A percentile compares a stretch with the other conserved stretches of the same genome.
Conservation (phyloP, 441 rosid species). For the Arabidopsis hybrid region DNA sequence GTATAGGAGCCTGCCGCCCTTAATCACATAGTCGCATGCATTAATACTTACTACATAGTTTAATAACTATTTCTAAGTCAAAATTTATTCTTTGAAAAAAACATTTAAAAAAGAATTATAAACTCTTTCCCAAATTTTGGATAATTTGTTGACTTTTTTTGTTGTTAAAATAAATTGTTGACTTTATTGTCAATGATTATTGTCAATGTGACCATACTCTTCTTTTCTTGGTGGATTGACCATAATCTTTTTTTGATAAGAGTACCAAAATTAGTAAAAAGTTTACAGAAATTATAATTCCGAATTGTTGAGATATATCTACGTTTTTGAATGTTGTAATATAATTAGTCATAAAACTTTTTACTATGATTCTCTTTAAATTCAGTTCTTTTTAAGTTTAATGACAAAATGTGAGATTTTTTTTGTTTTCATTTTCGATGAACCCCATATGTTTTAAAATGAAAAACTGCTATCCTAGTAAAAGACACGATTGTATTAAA, state of each 20-base stretch:
- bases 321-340: no score
- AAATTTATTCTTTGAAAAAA: not conserved
- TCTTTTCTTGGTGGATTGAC: no score
- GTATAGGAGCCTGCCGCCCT: conserved; percentile 6
- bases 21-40: no score
- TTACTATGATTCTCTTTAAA: no score
- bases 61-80: no score
- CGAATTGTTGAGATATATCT: no score
- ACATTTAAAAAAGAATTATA: no score
- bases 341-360: no score
- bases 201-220: not conserved
- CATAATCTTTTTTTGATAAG: no score
- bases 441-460: not conserved
- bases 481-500: not conserved
- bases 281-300: no score
- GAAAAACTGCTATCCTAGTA: not conserved
- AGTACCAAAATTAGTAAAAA: no score
- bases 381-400: not conserved
- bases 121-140: not conserved
- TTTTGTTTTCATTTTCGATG: not conserved
- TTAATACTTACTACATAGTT: no score
- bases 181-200: not conserved
- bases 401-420: not conserved
- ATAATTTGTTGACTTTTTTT: not conserved
- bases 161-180: not conserved